Evolutionary conservation across 1,284 basidiomycete species (phyloP).

Genomic region (Neonothopanus nambi): DNA sequence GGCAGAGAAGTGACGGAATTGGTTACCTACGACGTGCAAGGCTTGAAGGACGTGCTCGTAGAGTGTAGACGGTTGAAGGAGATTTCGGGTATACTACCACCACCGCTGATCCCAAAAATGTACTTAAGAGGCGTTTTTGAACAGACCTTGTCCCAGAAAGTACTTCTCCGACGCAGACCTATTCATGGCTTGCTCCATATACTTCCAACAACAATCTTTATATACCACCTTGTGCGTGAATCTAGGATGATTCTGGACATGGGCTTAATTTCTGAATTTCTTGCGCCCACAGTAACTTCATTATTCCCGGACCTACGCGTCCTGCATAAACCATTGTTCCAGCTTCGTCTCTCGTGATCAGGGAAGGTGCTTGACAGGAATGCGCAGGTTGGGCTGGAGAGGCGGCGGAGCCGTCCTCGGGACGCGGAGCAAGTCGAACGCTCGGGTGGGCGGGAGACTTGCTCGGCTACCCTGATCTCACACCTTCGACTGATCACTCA

Average conservation of each 20-base stretch:
- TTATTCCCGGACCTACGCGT: conserved; percentile 10
- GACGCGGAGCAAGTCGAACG: no score
- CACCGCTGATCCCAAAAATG: neutral
- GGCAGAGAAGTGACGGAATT: conserved; percentile 40
- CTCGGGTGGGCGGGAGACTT: no score
- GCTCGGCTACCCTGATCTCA: no score
- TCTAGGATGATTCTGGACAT: neutral
- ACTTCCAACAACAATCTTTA: conserved; percentile 21
- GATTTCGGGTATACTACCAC: conserved; percentile 32
- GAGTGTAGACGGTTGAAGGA: conserved; percentile 54
- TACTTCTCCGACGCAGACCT: conserved; percentile 22
- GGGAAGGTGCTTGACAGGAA: no score
- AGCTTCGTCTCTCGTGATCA: no score
- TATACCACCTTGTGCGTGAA: conserved; percentile 28
- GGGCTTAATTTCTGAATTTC: neutral
- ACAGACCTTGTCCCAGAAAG: conserved; percentile 12
- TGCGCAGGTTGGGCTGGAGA: no score
- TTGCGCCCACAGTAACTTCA: conserved; percentile 4
- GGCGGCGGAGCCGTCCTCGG: no score
- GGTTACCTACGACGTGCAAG: conserved; percentile 47
- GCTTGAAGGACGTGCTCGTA: conserved; percentile 41
- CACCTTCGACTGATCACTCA: no score
- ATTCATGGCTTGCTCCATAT: conserved; percentile 41
- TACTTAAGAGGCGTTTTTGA: neutral
- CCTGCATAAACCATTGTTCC: no score